Evolutionary conservation across 2,329 filamentous ascomycete genomes (phyloP).

Genomic region (Pseudogymnoascus sp.): DNA sequence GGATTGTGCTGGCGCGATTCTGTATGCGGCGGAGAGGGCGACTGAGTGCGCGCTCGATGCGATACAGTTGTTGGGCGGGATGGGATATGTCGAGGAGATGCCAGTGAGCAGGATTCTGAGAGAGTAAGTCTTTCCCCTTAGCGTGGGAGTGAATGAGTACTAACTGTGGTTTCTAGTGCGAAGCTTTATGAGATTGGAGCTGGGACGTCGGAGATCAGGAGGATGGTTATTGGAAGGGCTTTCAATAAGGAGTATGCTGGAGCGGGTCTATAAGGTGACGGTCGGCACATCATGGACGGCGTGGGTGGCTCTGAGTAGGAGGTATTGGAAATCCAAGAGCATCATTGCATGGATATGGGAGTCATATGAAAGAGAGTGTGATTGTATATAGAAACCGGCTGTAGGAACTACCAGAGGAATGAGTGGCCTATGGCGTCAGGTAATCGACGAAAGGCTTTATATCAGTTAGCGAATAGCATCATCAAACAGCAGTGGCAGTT

Average conservation of each 20-base stretch:
- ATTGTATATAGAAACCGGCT: neutral
- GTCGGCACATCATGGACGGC: neutral
- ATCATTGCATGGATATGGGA: neutral
- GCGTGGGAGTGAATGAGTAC: constrained; percentile 11
- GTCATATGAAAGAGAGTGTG: neutral
- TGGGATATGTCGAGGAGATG: constrained; percentile 95
- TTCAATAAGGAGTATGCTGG: constrained; percentile 76
- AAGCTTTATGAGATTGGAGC: constrained; percentile 94
- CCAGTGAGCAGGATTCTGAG: constrained; percentile 76
- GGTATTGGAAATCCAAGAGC: neutral
- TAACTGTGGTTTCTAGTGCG: constrained; percentile 39
- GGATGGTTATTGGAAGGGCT: constrained; percentile 87
- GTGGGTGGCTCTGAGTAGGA: neutral
- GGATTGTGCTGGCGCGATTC: constrained; percentile 88
- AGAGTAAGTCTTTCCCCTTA: constrained; percentile 32
- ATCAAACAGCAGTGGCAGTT: neutral
- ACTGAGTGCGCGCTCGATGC: constrained; percentile 81
- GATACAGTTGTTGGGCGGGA: constrained; percentile 87
- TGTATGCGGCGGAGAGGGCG: constrained; percentile 86
- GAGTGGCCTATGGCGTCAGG: neutral
- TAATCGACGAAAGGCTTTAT: neutral
- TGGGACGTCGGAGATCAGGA: constrained; percentile 85
- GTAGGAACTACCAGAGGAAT: neutral
- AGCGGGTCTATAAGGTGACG: neutral
- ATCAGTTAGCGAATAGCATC: neutral